Evolutionary conservation across 352 stramenopile species (phyloP).

Genomic region (Saprolegnia diclina): DNA sequence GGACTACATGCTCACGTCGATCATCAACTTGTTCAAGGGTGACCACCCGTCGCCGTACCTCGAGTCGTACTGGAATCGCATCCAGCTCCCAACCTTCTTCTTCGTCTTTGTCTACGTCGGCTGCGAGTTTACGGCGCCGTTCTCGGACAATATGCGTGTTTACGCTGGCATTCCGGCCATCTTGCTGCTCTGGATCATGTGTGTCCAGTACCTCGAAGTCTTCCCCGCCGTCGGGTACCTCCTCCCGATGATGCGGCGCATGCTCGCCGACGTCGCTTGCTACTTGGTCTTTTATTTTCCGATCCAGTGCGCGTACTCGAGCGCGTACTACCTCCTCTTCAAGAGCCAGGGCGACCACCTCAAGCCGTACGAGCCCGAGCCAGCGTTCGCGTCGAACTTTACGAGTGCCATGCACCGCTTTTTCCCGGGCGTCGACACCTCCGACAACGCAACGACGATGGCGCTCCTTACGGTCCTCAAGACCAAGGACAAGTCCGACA

Average conservation of each 20-base stretch:
- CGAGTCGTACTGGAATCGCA: too few species aligned
- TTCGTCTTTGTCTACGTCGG: not conserved
- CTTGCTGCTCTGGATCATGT: not conserved
- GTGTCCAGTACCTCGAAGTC: not conserved
- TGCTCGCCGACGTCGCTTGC: not conserved
- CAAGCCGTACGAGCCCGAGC: not conserved
- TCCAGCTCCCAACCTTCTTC: too few species aligned
- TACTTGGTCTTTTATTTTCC: not conserved
- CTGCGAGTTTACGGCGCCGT: not conserved
- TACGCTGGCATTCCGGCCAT: not conserved
- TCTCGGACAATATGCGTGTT: not conserved
- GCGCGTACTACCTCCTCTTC: constrained; percentile 6
- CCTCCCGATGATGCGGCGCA: not conserved
- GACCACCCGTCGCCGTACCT: too few species aligned
- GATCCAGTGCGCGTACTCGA: not conserved
- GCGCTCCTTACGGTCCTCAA: not conserved
- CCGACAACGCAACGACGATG: too few species aligned
- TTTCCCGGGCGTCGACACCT: too few species aligned
- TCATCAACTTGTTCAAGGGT: too few species aligned
- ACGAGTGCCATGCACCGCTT: too few species aligned
- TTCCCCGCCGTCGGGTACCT: not conserved
- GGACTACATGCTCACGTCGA: too few species aligned
- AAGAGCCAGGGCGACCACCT: not conserved
- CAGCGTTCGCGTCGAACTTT: too few species aligned
- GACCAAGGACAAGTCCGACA: not conserved